Base-by-base conservation (phyloP, 306 rosid genomes). In the Begonia peltatifolia region DNA sequence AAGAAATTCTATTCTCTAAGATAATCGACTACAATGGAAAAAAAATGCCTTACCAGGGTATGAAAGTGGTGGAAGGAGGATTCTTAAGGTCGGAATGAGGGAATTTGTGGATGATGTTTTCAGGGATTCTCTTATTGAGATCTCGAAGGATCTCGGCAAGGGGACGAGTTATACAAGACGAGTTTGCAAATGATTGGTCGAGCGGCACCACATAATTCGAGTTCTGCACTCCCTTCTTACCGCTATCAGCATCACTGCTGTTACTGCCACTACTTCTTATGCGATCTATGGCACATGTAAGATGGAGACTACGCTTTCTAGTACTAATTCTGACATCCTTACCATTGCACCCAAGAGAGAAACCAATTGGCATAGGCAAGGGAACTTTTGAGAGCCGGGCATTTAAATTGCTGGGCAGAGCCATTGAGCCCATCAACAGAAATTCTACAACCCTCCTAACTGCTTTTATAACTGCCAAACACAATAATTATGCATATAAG, bases 121-220 rank as follows among this genome's bases (percentile, higher is more conserved):
- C 99, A 3, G 99, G 99, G 56, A 90, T 81, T 59, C 84, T 63
- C 76, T 90, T 90, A 52, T 90, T 86, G 38, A 90, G 82, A 57
- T 90, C 99, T 10, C 99, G 71, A 41, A 90, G 84, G 48, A 90
- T 90, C 72, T 90, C 99, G 10, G 63, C 82, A 5, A 90, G 71
- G 60, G 99, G 99, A 43, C 99, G 88, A 55, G 88, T 83, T 30
- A 84, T 82, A 42, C 76, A 74, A 22, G 94, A 79, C 2, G 97
- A 82, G 74, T 77, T 79, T 2, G 83, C 62, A 61, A 75, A 78
- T 1, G 95, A 72, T 62, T 83, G 81, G 66, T 81, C 94, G 13
- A 90, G 70, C 6, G 99, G 99, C 25, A 90, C 99, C 41, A 86
- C 92, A 23, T 90, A 90, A 65, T 90, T 90, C 11, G 93, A 71